Evolutionary conservation across 805 yeast species (phyloP).

Genomic region (Starmerella bombi): DNA sequence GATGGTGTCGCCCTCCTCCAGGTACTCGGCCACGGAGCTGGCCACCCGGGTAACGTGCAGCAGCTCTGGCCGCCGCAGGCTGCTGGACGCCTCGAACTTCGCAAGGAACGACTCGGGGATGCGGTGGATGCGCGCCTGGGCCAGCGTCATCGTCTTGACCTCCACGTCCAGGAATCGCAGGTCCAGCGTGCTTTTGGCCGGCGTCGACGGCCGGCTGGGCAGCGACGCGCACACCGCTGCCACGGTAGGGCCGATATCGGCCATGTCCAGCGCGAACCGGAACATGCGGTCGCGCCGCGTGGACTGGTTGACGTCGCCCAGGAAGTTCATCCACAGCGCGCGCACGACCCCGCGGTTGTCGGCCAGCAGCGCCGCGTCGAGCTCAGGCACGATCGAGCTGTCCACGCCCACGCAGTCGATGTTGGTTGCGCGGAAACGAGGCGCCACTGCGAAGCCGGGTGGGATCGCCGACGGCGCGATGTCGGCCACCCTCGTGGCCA

Average conservation of each 20-base stretch:
- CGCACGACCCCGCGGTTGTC: constrained; percentile 67
- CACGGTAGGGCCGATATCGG: constrained; percentile 48
- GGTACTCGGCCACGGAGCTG: constrained; percentile 26
- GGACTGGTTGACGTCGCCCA: constrained; percentile 55
- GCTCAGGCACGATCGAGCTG: constrained; percentile 54
- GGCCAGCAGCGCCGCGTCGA: constrained; percentile 62
- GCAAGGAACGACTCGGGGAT: constrained; percentile 75
- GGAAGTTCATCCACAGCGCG: constrained; percentile 71
- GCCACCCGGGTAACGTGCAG: constrained; percentile 59
- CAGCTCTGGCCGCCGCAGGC: constrained; percentile 48
- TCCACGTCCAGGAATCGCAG: constrained; percentile 66
- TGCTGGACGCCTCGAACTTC: constrained; percentile 46
- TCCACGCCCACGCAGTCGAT: constrained; percentile 67
- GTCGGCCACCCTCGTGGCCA: constrained; percentile 66
- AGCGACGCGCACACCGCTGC: constrained; percentile 35
- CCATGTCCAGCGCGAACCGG: constrained; percentile 64
- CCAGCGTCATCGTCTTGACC: constrained; percentile 50
- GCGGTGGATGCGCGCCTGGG: constrained; percentile 73
- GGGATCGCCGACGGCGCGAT: constrained; percentile 64
- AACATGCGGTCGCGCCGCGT: constrained; percentile 49
- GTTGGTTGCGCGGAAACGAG: constrained; percentile 77
- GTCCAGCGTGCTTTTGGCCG: constrained; percentile 17
- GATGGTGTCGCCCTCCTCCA: constrained; percentile 58
- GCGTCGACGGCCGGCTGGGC: background rate
- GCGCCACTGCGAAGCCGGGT: constrained; percentile 44